These are phyloP conservation scores for Serendipita vermifera DNA, from an alignment of 768 basidiomycete species.

Conservation along the genomic window DNA sequence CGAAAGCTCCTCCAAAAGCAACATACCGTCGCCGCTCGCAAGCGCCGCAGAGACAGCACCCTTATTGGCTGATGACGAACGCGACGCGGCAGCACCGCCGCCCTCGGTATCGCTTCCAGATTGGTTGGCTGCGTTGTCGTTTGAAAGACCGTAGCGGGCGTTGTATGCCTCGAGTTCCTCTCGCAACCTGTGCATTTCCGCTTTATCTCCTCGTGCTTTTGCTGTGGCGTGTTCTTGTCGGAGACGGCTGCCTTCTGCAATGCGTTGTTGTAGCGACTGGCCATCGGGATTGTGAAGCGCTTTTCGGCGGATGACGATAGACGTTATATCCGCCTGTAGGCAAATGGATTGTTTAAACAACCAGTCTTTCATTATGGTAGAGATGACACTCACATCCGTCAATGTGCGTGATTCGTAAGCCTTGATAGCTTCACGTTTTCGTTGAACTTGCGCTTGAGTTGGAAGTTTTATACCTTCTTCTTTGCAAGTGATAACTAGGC, in stretches of 20 bases:
- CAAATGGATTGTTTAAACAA: too few relatives aligned
- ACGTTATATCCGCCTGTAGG: neutral
- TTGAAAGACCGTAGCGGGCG: neutral
- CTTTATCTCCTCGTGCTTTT: neutral
- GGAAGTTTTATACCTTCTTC: neutral
- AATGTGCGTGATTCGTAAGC: neutral
- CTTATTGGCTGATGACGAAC: too few relatives aligned
- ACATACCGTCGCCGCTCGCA: too few relatives aligned
- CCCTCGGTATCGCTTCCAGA: constrained; percentile 1
- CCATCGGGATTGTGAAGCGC: neutral
- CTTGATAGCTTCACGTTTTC: neutral
- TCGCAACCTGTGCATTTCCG: neutral
- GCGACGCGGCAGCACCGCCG: neutral
- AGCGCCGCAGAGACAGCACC: neutral
- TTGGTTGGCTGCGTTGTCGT: neutral
- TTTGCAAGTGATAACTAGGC: neutral
- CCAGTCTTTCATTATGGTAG: neutral
- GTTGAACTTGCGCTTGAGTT: neutral
- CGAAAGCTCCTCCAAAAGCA: constrained; percentile 2
- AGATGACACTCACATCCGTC: neutral
- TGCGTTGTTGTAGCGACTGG: neutral
- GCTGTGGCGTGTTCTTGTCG: neutral
- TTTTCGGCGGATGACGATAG: neutral
- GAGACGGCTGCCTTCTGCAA: neutral
- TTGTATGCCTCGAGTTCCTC: constrained; percentile 4